Evolutionary conservation across 768 basidiomycete genomes (phyloP), one percentile per base, ranked within the genome.

Genomic region (Amanita jacksonii): DNA sequence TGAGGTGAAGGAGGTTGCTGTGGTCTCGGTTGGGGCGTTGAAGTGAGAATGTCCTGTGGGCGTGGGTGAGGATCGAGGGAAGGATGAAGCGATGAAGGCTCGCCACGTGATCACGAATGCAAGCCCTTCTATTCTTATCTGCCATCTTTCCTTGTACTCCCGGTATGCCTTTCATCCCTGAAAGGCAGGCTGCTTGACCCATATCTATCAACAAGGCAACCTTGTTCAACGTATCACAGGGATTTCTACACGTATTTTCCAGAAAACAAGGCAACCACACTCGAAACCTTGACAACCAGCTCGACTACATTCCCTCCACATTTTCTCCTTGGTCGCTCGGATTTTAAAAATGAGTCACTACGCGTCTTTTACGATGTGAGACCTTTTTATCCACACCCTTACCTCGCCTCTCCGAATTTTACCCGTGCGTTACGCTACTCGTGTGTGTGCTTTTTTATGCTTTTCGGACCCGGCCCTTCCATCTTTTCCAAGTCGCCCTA

Each of bases 401-500:
- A n/a, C n/a, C n/a, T n/a, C n/a, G n/a, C n/a, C n/a, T n/a, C n/a
- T n/a, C n/a, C n/a, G n/a, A n/a, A n/a, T n/a, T n/a, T n/a, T n/a
- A n/a, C n/a, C n/a, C n/a, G n/a, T n/a, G n/a, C n/a, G n/a, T n/a
- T n/a, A n/a, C n/a, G n/a, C n/a, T n/a, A n/a, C n/a, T n/a, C 27
- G 27, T 36, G 4, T 23, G 15, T 9, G 5, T 13, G 24, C 22
- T 19, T 19, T 25, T 7, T 13, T 19, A 38, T 23, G 12, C n/a
- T 10, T 24, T 16, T 47, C 38, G 46, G 38, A 3, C 39, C 18
- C 22, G 38, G 38, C 8, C 46, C 46, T 3, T 47, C 46, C 3
- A 40, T 47, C 13, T 47, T 47, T 28, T 19, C 23, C 38, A 47
- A 40, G 37, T 16, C 46, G 12, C 46, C 46, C 2, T 20, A 41